phyloP scores from a whole-genome alignment of 225 moss, liverwort and hornwort genomes.

The Bryoerythrophyllum caledonicum region DNA sequence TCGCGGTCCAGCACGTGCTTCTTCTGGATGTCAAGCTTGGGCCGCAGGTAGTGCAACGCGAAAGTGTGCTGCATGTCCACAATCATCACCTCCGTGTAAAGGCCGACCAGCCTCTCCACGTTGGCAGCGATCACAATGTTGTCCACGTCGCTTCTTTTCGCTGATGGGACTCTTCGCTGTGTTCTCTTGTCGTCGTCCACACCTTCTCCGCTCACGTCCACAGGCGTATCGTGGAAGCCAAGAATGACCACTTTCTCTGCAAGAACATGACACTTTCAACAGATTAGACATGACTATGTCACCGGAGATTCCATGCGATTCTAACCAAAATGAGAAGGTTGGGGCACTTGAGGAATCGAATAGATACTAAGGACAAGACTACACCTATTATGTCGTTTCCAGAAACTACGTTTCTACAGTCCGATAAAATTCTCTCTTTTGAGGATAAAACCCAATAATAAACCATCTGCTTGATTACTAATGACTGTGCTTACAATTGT shows the following conservation, averaged over 20 bases:
- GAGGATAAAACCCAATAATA: no score
- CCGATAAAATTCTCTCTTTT: no score
- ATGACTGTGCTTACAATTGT: no score
- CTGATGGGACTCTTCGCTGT: slow-evolving; percentile 47
- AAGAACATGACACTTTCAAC: background rate
- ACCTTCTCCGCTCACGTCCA: slow-evolving; percentile 63
- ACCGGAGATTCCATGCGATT: background rate
- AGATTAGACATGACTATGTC: background rate
- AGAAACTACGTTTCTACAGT: no score
- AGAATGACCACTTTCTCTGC: slow-evolving; percentile 79
- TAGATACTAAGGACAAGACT: no score
- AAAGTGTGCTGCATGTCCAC: slow-evolving; percentile 84
- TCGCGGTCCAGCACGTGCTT: slow-evolving; percentile 38
- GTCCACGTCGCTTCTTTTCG: slow-evolving; percentile 80
- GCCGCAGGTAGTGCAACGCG: slow-evolving; percentile 61
- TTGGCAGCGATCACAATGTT: slow-evolving; percentile 75
- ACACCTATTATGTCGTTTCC: no score
- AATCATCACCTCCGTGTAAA: slow-evolving; percentile 39
- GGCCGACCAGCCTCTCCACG: slow-evolving; percentile 72
- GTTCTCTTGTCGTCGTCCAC: background rate
- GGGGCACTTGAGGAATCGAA: no score
- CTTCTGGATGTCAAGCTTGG: slow-evolving; percentile 62
- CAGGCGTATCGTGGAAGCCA: slow-evolving; percentile 57
- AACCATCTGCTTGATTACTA: no score
- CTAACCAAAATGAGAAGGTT: background rate